A percentile compares a stretch with the other conserved stretches of the same genome.
Conservation (phyloP, 768 basidiomycete genomes). For the Asterophora lycoperdoides region DNA sequence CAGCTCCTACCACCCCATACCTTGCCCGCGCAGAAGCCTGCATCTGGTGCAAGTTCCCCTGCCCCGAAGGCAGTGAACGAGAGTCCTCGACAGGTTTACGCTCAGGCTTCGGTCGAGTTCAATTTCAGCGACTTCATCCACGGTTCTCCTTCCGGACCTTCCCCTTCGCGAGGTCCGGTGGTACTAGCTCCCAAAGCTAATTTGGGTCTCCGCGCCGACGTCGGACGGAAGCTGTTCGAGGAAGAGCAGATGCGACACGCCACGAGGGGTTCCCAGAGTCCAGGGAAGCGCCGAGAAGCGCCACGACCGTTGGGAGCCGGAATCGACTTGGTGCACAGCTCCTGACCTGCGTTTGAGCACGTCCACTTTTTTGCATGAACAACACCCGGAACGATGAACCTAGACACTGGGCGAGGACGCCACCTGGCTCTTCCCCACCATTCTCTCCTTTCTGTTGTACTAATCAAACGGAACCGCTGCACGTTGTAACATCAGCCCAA, state of each 20-base stretch:
- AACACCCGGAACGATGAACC: conserved; percentile 14
- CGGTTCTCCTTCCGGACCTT: conserved; percentile 47
- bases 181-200: conserved; percentile 35
- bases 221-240: conserved; percentile 67
- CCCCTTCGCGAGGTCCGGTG: conserved; percentile 39
- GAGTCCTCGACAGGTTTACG: conserved; percentile 36
- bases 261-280: conserved; percentile 22
- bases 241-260: conserved; percentile 57
- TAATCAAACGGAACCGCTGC: conserved; percentile 35
- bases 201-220: conserved; percentile 53
- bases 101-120: conserved; percentile 39
- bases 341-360: conserved; percentile 16
- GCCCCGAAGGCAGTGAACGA: conserved; percentile 18
- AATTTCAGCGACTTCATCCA: conserved; percentile 72
- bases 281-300: conserved; percentile 26
- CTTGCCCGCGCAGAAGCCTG: conserved; percentile 23
- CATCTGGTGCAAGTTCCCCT: conserved; percentile 16
- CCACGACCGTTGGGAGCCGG: conserved; percentile 34
- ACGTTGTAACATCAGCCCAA: conserved; percentile 40
- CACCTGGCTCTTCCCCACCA: conserved; percentile 10
- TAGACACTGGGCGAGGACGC: conserved; percentile 16
- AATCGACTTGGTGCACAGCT: conserved; percentile 41
- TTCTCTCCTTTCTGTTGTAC: conserved; percentile 33
- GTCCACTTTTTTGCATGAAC: conserved; percentile 3
- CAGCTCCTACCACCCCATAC: conserved; percentile 32